phyloP scores from a whole-genome alignment of 2,329 filamentous ascomycete species.

The Aspergillus sp. region DNA sequence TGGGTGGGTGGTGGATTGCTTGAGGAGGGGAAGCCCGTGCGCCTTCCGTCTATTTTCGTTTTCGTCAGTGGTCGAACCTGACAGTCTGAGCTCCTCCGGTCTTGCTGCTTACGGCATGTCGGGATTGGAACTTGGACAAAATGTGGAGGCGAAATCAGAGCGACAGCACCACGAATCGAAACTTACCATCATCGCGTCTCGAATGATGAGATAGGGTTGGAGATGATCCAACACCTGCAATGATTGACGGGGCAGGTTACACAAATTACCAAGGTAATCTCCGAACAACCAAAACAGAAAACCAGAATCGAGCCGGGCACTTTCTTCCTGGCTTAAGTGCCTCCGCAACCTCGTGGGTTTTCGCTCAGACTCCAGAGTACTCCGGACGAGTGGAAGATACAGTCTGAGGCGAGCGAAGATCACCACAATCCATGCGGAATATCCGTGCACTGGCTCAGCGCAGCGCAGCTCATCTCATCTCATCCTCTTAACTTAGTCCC shows the following conservation, averaged over 20 bases:
- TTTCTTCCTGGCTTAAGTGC: neutral
- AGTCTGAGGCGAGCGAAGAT: neutral
- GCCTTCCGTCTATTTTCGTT: neutral
- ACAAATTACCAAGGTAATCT: constrained; percentile 8
- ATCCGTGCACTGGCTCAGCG: neutral
- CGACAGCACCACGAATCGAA: neutral
- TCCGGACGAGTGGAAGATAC: neutral
- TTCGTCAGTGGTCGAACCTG: neutral
- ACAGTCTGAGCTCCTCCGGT: neutral
- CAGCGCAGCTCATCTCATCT: neutral
- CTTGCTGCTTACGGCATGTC: neutral
- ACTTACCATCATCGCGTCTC: neutral
- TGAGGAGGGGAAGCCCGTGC: neutral
- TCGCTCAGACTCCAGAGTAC: neutral
- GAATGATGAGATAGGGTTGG: neutral
- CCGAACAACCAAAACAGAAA: neutral
- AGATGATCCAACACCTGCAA: neutral
- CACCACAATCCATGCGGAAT: neutral
- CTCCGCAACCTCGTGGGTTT: neutral
- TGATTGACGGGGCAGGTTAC: constrained; percentile 1
- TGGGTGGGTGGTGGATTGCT: neutral
- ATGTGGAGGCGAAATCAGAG: neutral
- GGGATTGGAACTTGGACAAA: neutral
- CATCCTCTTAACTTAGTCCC: neutral
- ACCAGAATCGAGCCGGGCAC: neutral